These are phyloP conservation scores for Geum urbanum DNA, from an alignment of 306 rosid genomes.

Conservation along the genomic window DNA sequence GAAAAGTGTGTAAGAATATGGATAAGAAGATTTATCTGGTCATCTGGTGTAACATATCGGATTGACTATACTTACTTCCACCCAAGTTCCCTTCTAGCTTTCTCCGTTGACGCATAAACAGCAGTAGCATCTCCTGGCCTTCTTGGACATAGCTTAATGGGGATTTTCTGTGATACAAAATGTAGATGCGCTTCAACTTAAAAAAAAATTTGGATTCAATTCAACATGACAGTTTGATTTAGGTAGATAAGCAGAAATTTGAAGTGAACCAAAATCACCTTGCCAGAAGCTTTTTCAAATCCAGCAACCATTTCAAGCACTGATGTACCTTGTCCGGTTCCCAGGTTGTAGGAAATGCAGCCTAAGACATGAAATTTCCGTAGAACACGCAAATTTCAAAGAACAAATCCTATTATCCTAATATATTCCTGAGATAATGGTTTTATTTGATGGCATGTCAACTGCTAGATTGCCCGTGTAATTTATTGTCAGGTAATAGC, in stretches of 20 bases:
- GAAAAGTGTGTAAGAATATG: neutral
- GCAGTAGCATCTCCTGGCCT: slow-evolving; percentile 89
- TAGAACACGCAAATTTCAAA: slow-evolving; percentile 16
- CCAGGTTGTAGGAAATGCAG: slow-evolving; percentile 81
- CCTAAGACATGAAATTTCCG: slow-evolving; percentile 43
- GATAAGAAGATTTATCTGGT: neutral
- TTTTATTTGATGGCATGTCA: neutral
- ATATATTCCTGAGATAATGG: slow-evolving; percentile 3
- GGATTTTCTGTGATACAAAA: slow-evolving; percentile 61
- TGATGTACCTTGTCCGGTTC: slow-evolving; percentile 87
- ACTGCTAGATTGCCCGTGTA: slow-evolving; percentile 11
- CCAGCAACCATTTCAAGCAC: slow-evolving; percentile 93
- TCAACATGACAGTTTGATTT: neutral
- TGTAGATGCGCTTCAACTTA: neutral
- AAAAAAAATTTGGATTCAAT: too few species aligned
- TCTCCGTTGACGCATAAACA: slow-evolving; percentile 84
- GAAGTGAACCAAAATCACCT: slow-evolving; percentile 39
- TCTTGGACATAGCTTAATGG: slow-evolving; percentile 63
- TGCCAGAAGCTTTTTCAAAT: slow-evolving; percentile 74
- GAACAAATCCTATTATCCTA: neutral
- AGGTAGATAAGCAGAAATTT: neutral
- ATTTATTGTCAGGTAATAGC: neutral
- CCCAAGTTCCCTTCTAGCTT: slow-evolving; percentile 77
- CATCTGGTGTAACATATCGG: neutral
- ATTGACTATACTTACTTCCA: slow-evolving; percentile 69